phyloP scores from a whole-genome alignment of 345 rosid genomes.

The Melaleuca alternifolia region DNA sequence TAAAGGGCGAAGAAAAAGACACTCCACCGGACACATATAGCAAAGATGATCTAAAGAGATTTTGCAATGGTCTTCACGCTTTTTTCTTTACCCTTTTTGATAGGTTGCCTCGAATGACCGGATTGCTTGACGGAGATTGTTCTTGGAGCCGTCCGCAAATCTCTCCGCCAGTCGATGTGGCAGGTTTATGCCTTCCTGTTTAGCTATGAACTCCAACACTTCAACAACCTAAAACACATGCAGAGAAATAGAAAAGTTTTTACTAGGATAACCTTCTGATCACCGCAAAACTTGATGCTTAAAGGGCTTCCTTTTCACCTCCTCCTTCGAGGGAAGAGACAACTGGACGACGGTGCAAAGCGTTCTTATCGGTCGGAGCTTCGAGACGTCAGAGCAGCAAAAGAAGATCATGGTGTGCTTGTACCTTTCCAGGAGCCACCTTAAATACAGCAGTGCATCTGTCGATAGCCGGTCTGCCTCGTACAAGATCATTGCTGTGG shows the following conservation, averaged over 20 bases:
- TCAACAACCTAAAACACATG: slow-evolving; percentile 23
- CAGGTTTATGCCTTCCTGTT: slow-evolving; percentile 28
- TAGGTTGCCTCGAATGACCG: slow-evolving; percentile 53
- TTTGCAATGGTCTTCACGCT: not conserved
- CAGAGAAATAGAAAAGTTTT: not conserved
- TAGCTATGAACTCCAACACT: slow-evolving; percentile 47
- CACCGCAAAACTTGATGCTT: not conserved
- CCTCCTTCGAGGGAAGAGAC: slow-evolving; percentile 31
- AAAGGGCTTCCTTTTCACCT: slow-evolving; percentile 14
- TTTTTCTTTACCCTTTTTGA: slow-evolving; percentile 14
- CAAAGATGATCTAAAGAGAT: not conserved
- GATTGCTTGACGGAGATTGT: slow-evolving; percentile 58
- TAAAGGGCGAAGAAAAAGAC: not conserved
- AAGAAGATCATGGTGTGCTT: slow-evolving; percentile 38
- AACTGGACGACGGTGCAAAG: slow-evolving; percentile 35
- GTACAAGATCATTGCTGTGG: slow-evolving; percentile 31
- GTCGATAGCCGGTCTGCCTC: slow-evolving; percentile 45
- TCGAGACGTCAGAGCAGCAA: slow-evolving; percentile 46
- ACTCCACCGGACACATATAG: not conserved
- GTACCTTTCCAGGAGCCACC: slow-evolving; percentile 45
- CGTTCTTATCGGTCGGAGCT: slow-evolving; percentile 37
- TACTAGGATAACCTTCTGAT: not conserved
- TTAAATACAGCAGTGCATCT: slow-evolving; percentile 41
- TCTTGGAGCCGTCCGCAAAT: slow-evolving; percentile 30
- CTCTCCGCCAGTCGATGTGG: slow-evolving; percentile 23